Percentiles rank a stretch among this genome's conserved stretches.
phyloP scores from a whole-genome alignment of 2,329 filamentous ascomycete species.

The Aspergillus ustus region DNA sequence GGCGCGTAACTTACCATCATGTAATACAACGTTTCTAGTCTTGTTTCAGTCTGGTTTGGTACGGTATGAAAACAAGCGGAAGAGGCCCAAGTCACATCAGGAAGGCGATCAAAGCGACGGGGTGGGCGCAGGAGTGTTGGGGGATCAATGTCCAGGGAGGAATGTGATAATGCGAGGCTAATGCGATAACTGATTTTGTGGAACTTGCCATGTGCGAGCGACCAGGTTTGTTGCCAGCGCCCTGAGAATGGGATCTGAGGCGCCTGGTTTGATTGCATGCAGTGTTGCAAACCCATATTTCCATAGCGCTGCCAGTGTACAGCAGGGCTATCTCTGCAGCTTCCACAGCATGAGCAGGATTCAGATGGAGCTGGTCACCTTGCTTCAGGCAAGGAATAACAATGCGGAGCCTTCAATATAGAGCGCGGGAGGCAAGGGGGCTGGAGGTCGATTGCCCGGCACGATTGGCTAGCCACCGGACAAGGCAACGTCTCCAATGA shows the following conservation, averaged over 20 bases:
- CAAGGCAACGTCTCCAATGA: background rate
- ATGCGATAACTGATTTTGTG: slow-evolving; percentile 14
- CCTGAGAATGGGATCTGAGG: background rate
- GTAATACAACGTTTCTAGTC: slow-evolving; percentile 15
- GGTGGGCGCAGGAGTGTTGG: background rate
- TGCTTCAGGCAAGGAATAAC: slow-evolving; percentile 13
- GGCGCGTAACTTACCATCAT: slow-evolving; percentile 16
- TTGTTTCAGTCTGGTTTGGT: slow-evolving; percentile 13
- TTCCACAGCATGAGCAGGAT: background rate
- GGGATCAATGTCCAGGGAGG: background rate
- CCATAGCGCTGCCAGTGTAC: background rate
- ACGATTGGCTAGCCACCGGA: slow-evolving; percentile 6
- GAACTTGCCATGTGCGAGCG: slow-evolving; percentile 10
- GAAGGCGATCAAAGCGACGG: background rate
- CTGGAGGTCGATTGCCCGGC: background rate
- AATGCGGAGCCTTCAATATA: background rate
- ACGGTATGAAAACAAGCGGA: slow-evolving; percentile 18
- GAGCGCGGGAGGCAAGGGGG: background rate
- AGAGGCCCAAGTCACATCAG: background rate
- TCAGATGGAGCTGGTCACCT: background rate
- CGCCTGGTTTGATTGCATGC: background rate
- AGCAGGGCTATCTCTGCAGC: background rate
- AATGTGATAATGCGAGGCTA: slow-evolving; percentile 22
- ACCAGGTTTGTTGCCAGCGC: slow-evolving; percentile 13
- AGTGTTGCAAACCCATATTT: background rate